Percentiles rank a stretch among this genome's conserved stretches.
Evolutionary conservation across 306 rosid genomes (phyloP).

Genomic region (Oemleria cerasiformis): DNA sequence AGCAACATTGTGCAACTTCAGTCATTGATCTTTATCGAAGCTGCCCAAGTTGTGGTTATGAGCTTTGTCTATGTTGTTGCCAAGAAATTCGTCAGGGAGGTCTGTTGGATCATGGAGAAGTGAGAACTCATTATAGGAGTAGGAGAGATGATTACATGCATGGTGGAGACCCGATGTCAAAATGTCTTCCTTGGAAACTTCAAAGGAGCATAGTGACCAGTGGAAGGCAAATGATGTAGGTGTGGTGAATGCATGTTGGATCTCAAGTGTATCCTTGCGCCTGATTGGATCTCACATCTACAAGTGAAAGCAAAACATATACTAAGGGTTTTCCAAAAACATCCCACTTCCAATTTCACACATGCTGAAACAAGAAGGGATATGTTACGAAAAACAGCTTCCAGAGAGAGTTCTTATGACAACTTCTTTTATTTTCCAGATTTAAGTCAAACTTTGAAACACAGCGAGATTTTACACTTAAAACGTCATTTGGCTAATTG

Average conservation of each 20-base stretch:
- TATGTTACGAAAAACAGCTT: slow-evolving; percentile 44
- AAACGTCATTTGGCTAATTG: slow-evolving; percentile 65
- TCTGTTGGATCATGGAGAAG: slow-evolving; percentile 38
- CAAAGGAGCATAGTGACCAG: slow-evolving; percentile 29
- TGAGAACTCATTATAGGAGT: slow-evolving; percentile 54
- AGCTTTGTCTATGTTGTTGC: slow-evolving; percentile 74
- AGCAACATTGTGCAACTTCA: slow-evolving; percentile 89
- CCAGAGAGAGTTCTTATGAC: slow-evolving; percentile 40
- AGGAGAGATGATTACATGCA: slow-evolving; percentile 73
- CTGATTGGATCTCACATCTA: slow-evolving; percentile 52
- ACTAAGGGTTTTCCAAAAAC: slow-evolving; percentile 23
- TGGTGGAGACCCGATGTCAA: slow-evolving; percentile 59
- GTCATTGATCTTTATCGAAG: slow-evolving; percentile 68
- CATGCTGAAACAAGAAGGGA: slow-evolving; percentile 25
- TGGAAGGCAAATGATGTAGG: slow-evolving; percentile 60
- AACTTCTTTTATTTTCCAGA: slow-evolving; percentile 51
- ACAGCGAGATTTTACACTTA: slow-evolving; percentile 40
- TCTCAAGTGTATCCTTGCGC: slow-evolving; percentile 60
- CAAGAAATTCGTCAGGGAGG: slow-evolving; percentile 59
- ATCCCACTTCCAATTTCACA: slow-evolving; percentile 22
- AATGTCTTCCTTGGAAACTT: slow-evolving; percentile 28
- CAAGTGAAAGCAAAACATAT: slow-evolving; percentile 43
- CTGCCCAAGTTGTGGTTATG: slow-evolving; percentile 67
- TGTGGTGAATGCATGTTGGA: slow-evolving; percentile 53
- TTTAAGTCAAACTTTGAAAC: slow-evolving; percentile 31